Evolutionary conservation across 2,329 filamentous ascomycete genomes (phyloP).

Genomic region (Lecanicillium sp.): DNA sequence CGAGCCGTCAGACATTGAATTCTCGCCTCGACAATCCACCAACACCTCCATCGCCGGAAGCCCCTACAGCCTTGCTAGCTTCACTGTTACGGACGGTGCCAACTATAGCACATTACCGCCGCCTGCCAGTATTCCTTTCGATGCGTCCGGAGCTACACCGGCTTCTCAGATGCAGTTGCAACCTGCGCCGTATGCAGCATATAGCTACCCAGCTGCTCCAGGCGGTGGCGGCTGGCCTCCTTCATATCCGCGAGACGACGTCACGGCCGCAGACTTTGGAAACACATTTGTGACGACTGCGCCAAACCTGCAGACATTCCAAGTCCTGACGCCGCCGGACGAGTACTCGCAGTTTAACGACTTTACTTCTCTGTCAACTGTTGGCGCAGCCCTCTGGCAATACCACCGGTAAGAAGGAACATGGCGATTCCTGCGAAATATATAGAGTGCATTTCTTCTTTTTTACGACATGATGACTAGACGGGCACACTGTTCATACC

Average conservation of each 20-base stretch:
- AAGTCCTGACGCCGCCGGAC: slow-evolving; percentile 5
- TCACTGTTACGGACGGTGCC: slow-evolving; percentile 1
- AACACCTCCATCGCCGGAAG: slow-evolving; percentile 1
- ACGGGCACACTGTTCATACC: too few species aligned
- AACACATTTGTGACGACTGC: slow-evolving; percentile 3
- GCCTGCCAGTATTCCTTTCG: not conserved
- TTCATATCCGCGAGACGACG: slow-evolving; percentile 1
- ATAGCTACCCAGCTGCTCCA: not conserved
- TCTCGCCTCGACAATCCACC: slow-evolving; percentile 1
- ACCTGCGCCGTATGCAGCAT: slow-evolving; percentile 1
- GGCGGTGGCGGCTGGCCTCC: slow-evolving; percentile 3
- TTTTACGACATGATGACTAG: too few species aligned
- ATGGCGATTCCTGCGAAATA: too few species aligned
- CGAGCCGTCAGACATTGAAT: slow-evolving; percentile 3
- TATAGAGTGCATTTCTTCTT: too few species aligned
- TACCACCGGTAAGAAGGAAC: slow-evolving; percentile 6
- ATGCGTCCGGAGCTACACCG: not conserved
- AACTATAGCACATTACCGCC: not conserved
- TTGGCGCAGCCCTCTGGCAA: slow-evolving; percentile 5
- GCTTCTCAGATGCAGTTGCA: slow-evolving; percentile 5
- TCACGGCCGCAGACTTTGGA: not conserved
- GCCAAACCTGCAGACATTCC: slow-evolving; percentile 3
- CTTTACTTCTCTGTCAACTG: slow-evolving; percentile 1
- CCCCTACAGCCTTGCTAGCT: slow-evolving; percentile 6
- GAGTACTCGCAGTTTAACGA: slow-evolving; percentile 8